Percentiles rank a stretch among this genome's conserved stretches.
Evolutionary conservation across 176 grass and related monocot genomes (phyloP).

Genomic region (Tuctoria greenei): DNA sequence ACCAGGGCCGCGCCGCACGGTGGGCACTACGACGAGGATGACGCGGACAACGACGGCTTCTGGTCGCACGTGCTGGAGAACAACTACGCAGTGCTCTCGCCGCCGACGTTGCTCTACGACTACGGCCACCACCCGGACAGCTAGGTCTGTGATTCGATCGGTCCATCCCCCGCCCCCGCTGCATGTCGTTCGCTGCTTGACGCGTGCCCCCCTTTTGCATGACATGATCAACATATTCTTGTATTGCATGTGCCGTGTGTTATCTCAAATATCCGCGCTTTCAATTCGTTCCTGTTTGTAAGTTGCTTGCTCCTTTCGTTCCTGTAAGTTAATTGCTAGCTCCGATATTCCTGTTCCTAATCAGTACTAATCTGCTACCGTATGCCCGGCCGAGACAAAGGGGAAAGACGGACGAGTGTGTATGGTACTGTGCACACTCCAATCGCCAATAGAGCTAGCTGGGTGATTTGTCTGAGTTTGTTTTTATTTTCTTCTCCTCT

Average conservation of each 20-base stretch:
- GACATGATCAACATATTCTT: slow-evolving; percentile 22
- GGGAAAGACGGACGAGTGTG: background rate
- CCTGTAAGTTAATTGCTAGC: background rate
- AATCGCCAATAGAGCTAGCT: background rate
- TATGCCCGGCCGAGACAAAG: background rate
- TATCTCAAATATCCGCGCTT: slow-evolving; percentile 11
- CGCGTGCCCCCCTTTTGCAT: slow-evolving; percentile 25
- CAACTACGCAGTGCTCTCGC: slow-evolving; percentile 47
- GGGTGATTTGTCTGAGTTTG: background rate
- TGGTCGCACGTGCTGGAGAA: slow-evolving; percentile 46
- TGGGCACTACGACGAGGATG: background rate
- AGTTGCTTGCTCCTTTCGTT: background rate
- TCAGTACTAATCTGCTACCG: background rate
- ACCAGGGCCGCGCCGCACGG: slow-evolving; percentile 2
- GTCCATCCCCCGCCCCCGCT: background rate
- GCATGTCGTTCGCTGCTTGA: background rate
- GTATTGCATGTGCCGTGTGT: slow-evolving; percentile 49
- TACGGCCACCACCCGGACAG: slow-evolving; percentile 48
- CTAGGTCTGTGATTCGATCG: slow-evolving; percentile 41
- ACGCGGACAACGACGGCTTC: slow-evolving; percentile 24
- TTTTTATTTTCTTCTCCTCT: background rate
- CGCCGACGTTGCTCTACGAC: slow-evolving; percentile 52
- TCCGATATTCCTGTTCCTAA: slow-evolving; percentile 17
- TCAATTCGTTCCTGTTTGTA: background rate
- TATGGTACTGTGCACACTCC: slow-evolving; percentile 26